A percentile compares a stretch with the other conserved stretches of the same genome.
phyloP scores from a whole-genome alignment of 2,329 filamentous ascomycete genomes.

The Ophiostoma novo-ulmi region DNA sequence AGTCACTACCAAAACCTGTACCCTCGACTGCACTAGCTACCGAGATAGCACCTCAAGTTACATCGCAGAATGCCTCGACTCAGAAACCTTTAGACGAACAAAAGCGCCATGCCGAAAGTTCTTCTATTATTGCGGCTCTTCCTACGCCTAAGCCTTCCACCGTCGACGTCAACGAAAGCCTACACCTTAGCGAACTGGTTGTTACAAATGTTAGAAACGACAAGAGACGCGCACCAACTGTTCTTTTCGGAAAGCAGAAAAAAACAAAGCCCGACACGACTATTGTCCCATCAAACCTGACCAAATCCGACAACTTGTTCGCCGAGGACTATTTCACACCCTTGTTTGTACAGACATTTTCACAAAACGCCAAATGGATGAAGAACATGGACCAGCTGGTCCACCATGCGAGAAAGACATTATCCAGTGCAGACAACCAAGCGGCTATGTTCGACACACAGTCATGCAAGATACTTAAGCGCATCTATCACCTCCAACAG shows the following conservation, averaged over 20 bases:
- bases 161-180: slow-evolving; percentile 21
- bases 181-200: slow-evolving; percentile 19
- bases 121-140: slow-evolving; percentile 12
- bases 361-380: slow-evolving; percentile 53
- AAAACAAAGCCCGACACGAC: slow-evolving; percentile 36
- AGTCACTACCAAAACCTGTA: background rate
- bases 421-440: slow-evolving; percentile 79
- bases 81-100: background rate
- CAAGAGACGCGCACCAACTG: slow-evolving; percentile 26
- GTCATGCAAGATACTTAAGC: slow-evolving; percentile 76
- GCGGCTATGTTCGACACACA: slow-evolving; percentile 80
- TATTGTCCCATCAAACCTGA: slow-evolving; percentile 42
- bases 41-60: background rate
- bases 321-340: slow-evolving; percentile 62
- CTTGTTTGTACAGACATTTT: slow-evolving; percentile 55
- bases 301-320: slow-evolving; percentile 46
- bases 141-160: slow-evolving; percentile 26
- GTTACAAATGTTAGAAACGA: slow-evolving; percentile 9
- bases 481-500: slow-evolving; percentile 87
- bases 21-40: background rate
- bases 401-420: slow-evolving; percentile 78
- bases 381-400: slow-evolving; percentile 66
- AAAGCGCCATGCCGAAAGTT: background rate
- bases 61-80: background rate
- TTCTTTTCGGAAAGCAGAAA: slow-evolving; percentile 39